Conservation (phyloP, 257 asterid genomes). For the Misopates orontium region DNA sequence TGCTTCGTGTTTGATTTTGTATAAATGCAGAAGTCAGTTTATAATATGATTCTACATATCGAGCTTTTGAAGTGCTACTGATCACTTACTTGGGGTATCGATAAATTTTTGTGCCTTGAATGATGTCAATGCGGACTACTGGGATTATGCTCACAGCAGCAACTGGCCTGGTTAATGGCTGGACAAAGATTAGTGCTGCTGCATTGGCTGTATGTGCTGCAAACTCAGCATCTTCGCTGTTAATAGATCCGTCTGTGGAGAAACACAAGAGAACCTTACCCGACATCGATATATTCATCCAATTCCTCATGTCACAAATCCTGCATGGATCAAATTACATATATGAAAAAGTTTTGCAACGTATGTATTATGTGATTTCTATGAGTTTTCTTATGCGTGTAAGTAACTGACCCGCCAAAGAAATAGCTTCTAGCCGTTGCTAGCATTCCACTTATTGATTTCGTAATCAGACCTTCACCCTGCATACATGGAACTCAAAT, state of each 20-base stretch:
- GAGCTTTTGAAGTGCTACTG: neutral
- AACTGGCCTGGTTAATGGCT: constrained; percentile 44
- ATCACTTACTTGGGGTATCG: constrained; percentile 30
- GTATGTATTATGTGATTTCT: too few species aligned
- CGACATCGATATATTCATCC: constrained; percentile 30
- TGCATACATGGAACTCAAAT: constrained; percentile 22
- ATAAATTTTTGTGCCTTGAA: constrained; percentile 48
- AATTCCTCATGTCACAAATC: constrained; percentile 27
- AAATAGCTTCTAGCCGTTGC: constrained; percentile 37
- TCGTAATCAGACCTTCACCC: constrained; percentile 56
- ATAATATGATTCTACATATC: neutral
- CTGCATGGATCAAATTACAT: constrained; percentile 24
- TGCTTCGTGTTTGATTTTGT: constrained; percentile 23
- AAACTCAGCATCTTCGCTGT: constrained; percentile 39
- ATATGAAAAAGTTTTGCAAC: neutral
- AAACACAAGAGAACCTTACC: constrained; percentile 50
- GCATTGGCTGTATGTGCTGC: constrained; percentile 42
- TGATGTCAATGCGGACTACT: constrained; percentile 40
- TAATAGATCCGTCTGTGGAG: constrained; percentile 34
- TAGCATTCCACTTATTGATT: constrained; percentile 35
- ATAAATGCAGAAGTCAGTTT: neutral
- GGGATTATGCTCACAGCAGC: constrained; percentile 54
- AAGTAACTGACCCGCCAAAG: constrained; percentile 34
- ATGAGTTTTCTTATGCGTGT: neutral
- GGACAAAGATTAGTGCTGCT: constrained; percentile 50